Conservation (phyloP, 2,329 filamentous ascomycete genomes). For the Fusarium sp. region DNA sequence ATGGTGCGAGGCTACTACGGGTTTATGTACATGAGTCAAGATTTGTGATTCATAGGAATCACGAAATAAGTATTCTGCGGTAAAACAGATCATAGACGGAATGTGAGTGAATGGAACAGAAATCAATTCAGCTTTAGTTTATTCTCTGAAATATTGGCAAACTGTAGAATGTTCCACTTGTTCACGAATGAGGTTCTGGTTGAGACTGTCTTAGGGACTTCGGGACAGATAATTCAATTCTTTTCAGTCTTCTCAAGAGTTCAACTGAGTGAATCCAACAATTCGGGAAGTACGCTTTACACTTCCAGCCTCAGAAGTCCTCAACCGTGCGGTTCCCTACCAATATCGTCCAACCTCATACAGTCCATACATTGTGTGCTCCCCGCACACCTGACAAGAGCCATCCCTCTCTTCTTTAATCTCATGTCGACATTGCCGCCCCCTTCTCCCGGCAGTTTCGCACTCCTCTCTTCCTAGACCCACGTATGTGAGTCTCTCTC, state of each 20-base stretch:
- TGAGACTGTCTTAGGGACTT: fast-evolving
- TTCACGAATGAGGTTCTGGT: fast-evolving
- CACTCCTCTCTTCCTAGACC: background rate
- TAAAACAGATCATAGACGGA: fast-evolving
- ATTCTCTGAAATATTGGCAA: too few species aligned
- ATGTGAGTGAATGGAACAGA: fast-evolving
- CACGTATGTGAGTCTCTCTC: fast-evolving
- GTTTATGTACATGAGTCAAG: fast-evolving
- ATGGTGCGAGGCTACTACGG: fast-evolving
- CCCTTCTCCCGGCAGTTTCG: background rate
- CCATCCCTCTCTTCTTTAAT: background rate
- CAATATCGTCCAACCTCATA: background rate
- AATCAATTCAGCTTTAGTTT: fast-evolving
- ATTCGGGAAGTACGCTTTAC: too few species aligned
- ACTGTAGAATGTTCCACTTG: fast-evolving
- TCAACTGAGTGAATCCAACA: background rate
- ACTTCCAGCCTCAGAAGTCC: too few species aligned
- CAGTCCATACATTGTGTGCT: background rate
- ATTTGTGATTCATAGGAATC: fast-evolving
- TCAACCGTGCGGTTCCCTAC: fast-evolving
- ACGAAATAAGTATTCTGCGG: fast-evolving
- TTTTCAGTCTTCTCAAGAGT: background rate
- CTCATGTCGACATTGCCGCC: background rate
- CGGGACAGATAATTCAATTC: fast-evolving
- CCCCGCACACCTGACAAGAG: background rate